Evolutionary conservation across 805 yeast genomes (phyloP).

Genomic region (Brettanomyces anomalus): DNA sequence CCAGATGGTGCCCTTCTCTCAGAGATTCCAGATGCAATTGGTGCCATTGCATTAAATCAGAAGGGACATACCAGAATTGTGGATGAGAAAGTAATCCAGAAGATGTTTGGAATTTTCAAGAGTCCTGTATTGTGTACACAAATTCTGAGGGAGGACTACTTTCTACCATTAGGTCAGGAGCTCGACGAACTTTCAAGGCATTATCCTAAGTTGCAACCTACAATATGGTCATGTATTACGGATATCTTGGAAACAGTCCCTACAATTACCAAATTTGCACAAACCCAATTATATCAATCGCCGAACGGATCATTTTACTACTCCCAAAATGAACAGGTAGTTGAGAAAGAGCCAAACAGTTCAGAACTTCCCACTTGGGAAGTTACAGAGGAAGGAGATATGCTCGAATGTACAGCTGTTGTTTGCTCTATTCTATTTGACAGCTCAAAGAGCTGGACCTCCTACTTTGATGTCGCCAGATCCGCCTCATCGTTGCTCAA

Average conservation of each 20-base stretch:
- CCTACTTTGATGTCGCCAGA: constrained; percentile 27
- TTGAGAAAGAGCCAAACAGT: constrained; percentile 32
- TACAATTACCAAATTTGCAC: constrained; percentile 26
- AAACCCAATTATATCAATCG: constrained; percentile 37
- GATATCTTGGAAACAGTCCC: constrained; percentile 39
- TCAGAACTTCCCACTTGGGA: constrained; percentile 46
- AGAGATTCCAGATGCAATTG: constrained; percentile 64
- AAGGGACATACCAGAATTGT: constrained; percentile 59
- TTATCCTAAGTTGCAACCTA: constrained; percentile 62
- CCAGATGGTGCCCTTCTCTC: constrained; percentile 49
- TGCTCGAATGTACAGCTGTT: constrained; percentile 41
- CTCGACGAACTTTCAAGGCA: constrained; percentile 81
- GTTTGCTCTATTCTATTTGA: constrained; percentile 45
- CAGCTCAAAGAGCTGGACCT: constrained; percentile 41
- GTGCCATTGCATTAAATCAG: constrained; percentile 72
- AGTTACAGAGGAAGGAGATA: constrained; percentile 32
- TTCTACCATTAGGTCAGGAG: constrained; percentile 51
- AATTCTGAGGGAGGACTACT: constrained; percentile 42
- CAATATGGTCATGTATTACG: constrained; percentile 41
- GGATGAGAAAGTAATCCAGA: constrained; percentile 27
- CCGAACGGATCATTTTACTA: constrained; percentile 30
- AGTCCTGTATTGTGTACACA: constrained; percentile 42
- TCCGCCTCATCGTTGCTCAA: constrained; percentile 37
- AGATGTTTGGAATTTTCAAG: constrained; percentile 42
- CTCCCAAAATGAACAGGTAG: constrained; percentile 31